Conservation (phyloP, 805 yeast genomes). For the Tetrapisispora taiwanensis region DNA sequence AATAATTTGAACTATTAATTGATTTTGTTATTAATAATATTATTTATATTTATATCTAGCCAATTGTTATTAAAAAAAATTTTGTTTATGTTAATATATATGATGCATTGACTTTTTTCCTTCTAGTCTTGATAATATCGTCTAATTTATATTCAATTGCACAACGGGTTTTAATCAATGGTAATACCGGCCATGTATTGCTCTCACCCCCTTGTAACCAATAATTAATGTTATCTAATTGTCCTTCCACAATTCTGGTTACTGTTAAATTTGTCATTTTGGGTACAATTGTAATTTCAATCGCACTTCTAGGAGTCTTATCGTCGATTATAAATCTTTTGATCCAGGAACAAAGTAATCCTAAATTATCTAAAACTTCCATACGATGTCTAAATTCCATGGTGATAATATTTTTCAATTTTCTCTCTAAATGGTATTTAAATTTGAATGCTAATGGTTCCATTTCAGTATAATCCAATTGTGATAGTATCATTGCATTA, state of each 20-base stretch:
- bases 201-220: slow-evolving; percentile 88
- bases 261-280: slow-evolving; percentile 63
- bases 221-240: slow-evolving; percentile 69
- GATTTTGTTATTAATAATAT: background rate
- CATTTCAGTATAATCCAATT: slow-evolving; percentile 26
- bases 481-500: slow-evolving; percentile 18
- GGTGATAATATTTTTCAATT: slow-evolving; percentile 47
- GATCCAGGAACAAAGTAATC: slow-evolving; percentile 57
- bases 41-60: background rate
- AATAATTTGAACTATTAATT: background rate
- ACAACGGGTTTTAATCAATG: slow-evolving; percentile 78
- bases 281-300: slow-evolving; percentile 87
- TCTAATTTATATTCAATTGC: slow-evolving; percentile 84
- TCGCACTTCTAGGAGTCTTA: slow-evolving; percentile 65
- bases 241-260: slow-evolving; percentile 69
- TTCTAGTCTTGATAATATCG: slow-evolving; percentile 42
- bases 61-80: background rate
- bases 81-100: background rate
- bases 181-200: slow-evolving; percentile 86
- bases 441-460: slow-evolving; percentile 30
- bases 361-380: slow-evolving; percentile 67
- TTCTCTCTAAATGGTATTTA: slow-evolving; percentile 30
- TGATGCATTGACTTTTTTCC: slow-evolving; percentile 9
- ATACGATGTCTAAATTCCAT: slow-evolving; percentile 80
- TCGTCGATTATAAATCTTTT: slow-evolving; percentile 81